Base-by-base conservation (phyloP, 371 early-diverging fungal species). In the Entomophthora muscae region DNA sequence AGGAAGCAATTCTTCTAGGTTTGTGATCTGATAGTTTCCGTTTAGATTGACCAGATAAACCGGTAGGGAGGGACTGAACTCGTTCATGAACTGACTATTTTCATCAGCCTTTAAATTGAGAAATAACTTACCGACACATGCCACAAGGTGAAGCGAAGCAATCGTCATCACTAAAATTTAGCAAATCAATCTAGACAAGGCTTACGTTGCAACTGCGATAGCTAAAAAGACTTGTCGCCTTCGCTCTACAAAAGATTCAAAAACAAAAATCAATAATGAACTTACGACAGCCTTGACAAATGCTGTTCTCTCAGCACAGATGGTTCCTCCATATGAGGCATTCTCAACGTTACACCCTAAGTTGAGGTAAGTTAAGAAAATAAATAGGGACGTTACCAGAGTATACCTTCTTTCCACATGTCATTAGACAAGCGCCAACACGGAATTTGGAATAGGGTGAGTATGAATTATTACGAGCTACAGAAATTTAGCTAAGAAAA, bases 311-410 rank as follows among this genome's bases (percentile, higher is more conserved):
- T 91, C 92, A 42, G 89, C 91, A 73, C 91, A 91, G 53, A 89
- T 88, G 64, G 78, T 75, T 26, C 72, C 81, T 52, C 84, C 82
- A 75, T 52, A 58, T 0, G 84, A 83, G 2, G 89, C 85, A 66
- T 86, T 89, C 66, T 91, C 92, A 51, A 91, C 81, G 67, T 91
- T 91, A 66, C 84, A 82, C n/a, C 91, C 90, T 77, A 66, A n/a
- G 22, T n/a, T n/a, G n/a, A n/a, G n/a, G n/a, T 27, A 52, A 13
- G 24, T 29, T 27, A 33, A 26, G 27, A 51, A 57, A 24, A 21
- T 17, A 13, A 32, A 56, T 2, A 2, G 27, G 22, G 3, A 5
- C 22, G 1, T 65, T 76, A 80, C 83, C 83, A 74, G 78, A 72
- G 55, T 69, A 84, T 26, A 84, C 66, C 21, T 80, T 81, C 30